Evolutionary conservation across 257 asterid genomes (phyloP), one percentile per base, ranked within the genome.

Genomic region (Ehretia macrophylla): DNA sequence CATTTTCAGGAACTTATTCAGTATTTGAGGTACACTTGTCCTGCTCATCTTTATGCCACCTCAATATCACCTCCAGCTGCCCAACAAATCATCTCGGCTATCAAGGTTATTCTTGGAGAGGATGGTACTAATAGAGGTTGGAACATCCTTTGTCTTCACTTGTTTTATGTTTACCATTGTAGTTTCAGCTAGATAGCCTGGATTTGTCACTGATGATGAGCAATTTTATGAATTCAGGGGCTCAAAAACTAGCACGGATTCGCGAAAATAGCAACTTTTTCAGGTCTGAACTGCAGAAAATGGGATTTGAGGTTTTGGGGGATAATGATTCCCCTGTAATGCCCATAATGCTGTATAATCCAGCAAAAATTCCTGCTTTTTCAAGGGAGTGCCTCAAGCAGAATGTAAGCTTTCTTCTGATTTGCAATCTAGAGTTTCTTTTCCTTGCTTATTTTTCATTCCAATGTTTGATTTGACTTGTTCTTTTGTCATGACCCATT

Each of bases 231-330:
- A 14, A 52, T 20, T 27, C 57, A 93, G 99, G 99, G 67, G 96
- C 99, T 61, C 94, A 73, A 68, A 93, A 93, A 75, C 88, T 93
- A 27, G 91, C 94, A 60, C 75, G 80, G 49, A 88, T 93, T 32
- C 95, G 97, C 17, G 99, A 93, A 68, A 93, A 93, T 39, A 77
- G 97, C 81, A 93, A 93, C 65, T 93, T 89, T 71, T 93, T 84
- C 86, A 74, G 99, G 64, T 81, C 95, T 1, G 96, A 93, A 69
- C 63, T 93, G 79, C 91, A 86, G 74, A 93, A 93, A 81, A 93
- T 88, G 97, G 99, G 99, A 46, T 93, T 93, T 69, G 99, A 93
- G 76, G 99, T 93, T 72, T 76, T 93, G 58, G 99, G 99, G 54
- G 99, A 88, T 81, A 84, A 93, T 61, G 99, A 93, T 70, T 93